Evolutionary conservation across 2,329 filamentous ascomycete species (phyloP), one percentile per base, ranked within the genome.

Genomic region (Cladosporium sphaerospermum): DNA sequence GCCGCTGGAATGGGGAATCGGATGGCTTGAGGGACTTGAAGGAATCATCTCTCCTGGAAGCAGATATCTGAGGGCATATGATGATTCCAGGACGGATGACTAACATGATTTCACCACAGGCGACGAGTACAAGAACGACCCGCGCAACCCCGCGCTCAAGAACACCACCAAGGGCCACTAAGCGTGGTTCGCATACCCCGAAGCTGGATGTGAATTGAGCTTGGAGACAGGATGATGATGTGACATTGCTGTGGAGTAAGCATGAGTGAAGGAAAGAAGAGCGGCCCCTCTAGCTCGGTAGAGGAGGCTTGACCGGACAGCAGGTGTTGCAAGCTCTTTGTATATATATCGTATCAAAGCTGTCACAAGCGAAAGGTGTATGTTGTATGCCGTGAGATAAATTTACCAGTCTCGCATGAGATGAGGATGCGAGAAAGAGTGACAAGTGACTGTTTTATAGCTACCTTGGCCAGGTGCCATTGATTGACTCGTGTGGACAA

Each of bases 51-150:
- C 10, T 19, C 14, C 6, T 5, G 14, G 40, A 42, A 42, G 40
- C 40, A 10, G 9, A 36, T 36, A 4, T 7, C 2, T 18, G 10
- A 43, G 14, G 40, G 40, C 14, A 43, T 16, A 43, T 43, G 16
- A 18, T 14, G 18, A 44, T 11, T 44, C 4, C 5, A 44, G 49
- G 39, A 34, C 18, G 33, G n/a, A 45, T 5, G 19, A 41, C 41
- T 52, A 33, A 45, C 49, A 11, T 45, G 32, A 9, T 16, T 13
- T 13, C 9, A 37, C 41, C 23, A 59, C 65, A 97, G 92, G 84
- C 78, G 88, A 88, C 66, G 89, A 97, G 78, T 96, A 82, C 83
- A 95, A 91, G 85, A 95, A 96, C 80, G 92, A 97, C 76, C 89
- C 91, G 62, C 85, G 91, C 74, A 96, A 96, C 82, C 84, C 84